A percentile compares a stretch with the other conserved stretches of the same genome.
These are phyloP conservation scores for Calycina herbarum DNA, from an alignment of 2,329 filamentous ascomycete genomes.

Conservation along the genomic window DNA sequence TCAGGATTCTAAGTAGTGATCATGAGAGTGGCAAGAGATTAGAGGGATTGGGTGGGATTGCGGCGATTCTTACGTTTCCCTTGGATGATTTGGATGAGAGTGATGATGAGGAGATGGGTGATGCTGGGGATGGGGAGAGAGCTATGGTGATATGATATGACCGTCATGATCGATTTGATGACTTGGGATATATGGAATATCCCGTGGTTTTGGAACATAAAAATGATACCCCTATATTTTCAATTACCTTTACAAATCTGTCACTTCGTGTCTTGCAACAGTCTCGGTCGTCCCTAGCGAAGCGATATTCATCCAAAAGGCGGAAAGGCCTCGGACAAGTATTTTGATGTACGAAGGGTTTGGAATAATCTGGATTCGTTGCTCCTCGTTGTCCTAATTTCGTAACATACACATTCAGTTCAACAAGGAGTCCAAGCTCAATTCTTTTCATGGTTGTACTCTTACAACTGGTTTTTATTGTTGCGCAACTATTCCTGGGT, in stretches of 20 bases:
- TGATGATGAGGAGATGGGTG: constrained; percentile 43
- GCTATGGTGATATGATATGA: constrained; percentile 5
- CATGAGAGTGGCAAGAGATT: constrained; percentile 90
- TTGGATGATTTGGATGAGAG: constrained; percentile 78
- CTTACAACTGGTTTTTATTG: too few relatives aligned
- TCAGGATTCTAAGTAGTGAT: constrained; percentile 84
- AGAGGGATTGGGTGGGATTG: constrained; percentile 81
- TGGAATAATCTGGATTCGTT: too few relatives aligned
- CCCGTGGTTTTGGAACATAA: neutral
- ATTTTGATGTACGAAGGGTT: too few relatives aligned
- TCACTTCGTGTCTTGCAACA: too few relatives aligned
- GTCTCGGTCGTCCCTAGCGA: too few relatives aligned
- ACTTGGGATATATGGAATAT: neutral
- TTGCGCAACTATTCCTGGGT: too few relatives aligned
- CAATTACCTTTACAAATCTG: neutral
- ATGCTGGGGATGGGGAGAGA: neutral
- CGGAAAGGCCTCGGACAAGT: too few relatives aligned
- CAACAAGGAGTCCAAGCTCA: too few relatives aligned
- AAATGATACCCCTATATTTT: constrained; percentile 4
- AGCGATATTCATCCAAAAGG: too few relatives aligned
- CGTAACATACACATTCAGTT: too few relatives aligned
- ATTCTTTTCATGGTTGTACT: too few relatives aligned
- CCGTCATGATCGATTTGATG: neutral
- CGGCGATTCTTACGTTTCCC: constrained; percentile 87
- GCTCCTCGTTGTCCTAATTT: too few relatives aligned